phyloP scores from a whole-genome alignment of 441 rosid species.

The Metrosideros polymorpha region DNA sequence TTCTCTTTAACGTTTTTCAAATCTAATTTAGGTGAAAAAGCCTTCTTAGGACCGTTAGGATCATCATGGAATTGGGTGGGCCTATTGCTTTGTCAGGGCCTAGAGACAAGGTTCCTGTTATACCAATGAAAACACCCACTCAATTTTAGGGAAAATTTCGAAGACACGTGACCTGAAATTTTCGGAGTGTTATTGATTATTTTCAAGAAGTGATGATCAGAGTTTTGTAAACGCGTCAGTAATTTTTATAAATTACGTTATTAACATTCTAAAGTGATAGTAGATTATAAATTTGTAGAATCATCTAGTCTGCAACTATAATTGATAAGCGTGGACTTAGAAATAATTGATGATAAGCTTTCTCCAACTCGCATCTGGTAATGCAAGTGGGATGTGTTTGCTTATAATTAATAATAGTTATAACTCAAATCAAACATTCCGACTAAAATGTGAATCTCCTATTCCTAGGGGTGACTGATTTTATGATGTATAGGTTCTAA shows the following conservation, averaged over 20 bases:
- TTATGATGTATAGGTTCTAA: too few species aligned
- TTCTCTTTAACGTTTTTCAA: not conserved
- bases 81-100: not conserved
- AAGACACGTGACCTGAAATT: not conserved
- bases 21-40: not conserved
- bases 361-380: not conserved
- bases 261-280: not conserved
- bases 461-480: too few species aligned
- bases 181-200: not conserved
- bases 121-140: not conserved
- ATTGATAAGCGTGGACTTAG: not conserved
- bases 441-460: rapidly evolving
- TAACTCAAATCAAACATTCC: not conserved
- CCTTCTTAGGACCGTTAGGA: not conserved
- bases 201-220: not conserved
- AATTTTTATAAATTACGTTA: not conserved
- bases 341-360: not conserved
- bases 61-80: not conserved
- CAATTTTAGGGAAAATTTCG: not conserved
- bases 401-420: not conserved
- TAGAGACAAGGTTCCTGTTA: not conserved
- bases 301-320: not conserved
- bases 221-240: not conserved
- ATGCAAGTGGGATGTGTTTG: rapidly evolving
- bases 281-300: not conserved